Evolutionary conservation across 345 rosid species (phyloP).

Genomic region (Turritis glabra): DNA sequence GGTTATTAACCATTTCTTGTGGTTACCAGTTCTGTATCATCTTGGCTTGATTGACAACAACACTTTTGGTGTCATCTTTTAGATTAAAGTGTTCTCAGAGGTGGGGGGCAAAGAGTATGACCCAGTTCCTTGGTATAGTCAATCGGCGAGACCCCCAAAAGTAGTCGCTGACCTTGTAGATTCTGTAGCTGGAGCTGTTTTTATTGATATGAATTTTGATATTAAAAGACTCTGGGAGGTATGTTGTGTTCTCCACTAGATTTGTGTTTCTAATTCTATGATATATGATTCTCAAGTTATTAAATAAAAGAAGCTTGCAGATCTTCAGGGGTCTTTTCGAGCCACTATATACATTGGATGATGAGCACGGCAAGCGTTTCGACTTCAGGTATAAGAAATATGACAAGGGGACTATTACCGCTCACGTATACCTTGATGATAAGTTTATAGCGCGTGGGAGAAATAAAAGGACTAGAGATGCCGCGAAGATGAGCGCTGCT

Average conservation of each 20-base stretch:
- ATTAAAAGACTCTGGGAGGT: conserved; percentile 64
- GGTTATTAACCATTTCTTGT: no score
- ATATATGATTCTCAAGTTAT: neutral
- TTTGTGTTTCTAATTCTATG: neutral
- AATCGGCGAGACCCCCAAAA: conserved; percentile 57
- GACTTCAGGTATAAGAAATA: neutral
- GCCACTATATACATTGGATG: neutral
- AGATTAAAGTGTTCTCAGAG: conserved; percentile 34
- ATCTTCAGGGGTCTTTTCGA: neutral
- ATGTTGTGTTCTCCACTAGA: conserved; percentile 9
- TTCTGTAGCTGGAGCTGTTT: conserved; percentile 68
- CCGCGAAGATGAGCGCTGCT: conserved; percentile 55
- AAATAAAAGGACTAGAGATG: conserved; percentile 42
- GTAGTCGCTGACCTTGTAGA: conserved; percentile 65
- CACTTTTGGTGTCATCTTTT: no score
- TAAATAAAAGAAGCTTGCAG: neutral
- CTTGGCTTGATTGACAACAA: no score
- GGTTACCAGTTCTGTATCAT: no score
- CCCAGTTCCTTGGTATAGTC: conserved; percentile 20
- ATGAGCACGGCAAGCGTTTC: neutral
- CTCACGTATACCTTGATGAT: conserved; percentile 58
- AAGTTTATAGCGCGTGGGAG: conserved; percentile 44
- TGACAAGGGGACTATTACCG: no score
- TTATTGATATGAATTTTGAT: conserved; percentile 53
- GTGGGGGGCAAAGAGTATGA: conserved; percentile 50